Evolutionary conservation across 2,329 filamentous ascomycete species (phyloP).

Genomic region (Trichoderma atroviride): DNA sequence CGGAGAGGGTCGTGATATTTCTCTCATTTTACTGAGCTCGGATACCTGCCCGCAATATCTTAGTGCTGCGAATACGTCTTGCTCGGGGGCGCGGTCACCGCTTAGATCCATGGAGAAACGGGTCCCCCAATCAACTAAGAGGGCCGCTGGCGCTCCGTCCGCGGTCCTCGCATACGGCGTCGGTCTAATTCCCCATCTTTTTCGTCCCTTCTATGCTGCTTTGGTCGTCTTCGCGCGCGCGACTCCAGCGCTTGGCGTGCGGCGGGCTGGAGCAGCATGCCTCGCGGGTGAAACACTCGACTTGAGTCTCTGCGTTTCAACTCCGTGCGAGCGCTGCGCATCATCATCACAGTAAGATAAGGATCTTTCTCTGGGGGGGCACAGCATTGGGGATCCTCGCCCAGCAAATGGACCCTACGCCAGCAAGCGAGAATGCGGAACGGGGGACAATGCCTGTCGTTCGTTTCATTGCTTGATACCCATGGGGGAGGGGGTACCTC

Average conservation of each 20-base stretch:
- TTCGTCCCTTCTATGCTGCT: not conserved
- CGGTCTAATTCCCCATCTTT: slow-evolving; percentile 8
- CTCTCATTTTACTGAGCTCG: slow-evolving; percentile 21
- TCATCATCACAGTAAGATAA: slow-evolving; percentile 11
- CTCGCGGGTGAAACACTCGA: slow-evolving; percentile 5
- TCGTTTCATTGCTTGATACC: slow-evolving; percentile 15
- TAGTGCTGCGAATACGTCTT: not conserved
- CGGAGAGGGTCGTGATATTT: slow-evolving; percentile 16
- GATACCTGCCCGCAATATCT: slow-evolving; percentile 22
- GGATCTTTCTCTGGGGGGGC: slow-evolving; percentile 1
- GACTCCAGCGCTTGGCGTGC: not conserved
- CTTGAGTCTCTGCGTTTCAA: slow-evolving; percentile 3
- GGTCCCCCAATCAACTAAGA: not conserved
- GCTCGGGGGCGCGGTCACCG: slow-evolving; percentile 15
- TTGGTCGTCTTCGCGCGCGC: slow-evolving; percentile 13
- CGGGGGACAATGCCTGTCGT: slow-evolving; percentile 10
- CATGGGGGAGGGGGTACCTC: not conserved
- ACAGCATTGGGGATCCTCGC: slow-evolving; percentile 19
- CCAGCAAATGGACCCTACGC: slow-evolving; percentile 10
- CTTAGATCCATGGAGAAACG: slow-evolving; percentile 13
- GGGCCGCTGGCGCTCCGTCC: slow-evolving; percentile 4
- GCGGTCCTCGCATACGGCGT: not conserved
- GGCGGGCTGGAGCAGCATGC: not conserved
- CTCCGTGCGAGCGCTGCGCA: not conserved
- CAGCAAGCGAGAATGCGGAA: slow-evolving; percentile 17